Percentiles rank a stretch among this genome's conserved stretches.
phyloP scores from a whole-genome alignment of 2,329 filamentous ascomycete species.

The Emmonsia crescens region DNA sequence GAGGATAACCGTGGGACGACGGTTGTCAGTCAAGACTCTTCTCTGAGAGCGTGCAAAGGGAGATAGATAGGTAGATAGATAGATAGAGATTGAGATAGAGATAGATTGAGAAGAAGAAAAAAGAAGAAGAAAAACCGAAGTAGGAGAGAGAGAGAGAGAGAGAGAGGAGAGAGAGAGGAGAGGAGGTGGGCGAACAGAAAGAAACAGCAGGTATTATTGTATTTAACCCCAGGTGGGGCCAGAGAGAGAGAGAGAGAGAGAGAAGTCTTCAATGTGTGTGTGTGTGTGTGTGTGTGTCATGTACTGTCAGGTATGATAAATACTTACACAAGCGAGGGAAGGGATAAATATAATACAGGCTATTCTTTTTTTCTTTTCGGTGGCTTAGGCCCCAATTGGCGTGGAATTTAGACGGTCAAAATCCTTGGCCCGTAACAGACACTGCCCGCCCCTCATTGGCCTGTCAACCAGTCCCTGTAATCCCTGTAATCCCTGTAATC shows the following conservation, averaged over 20 bases:
- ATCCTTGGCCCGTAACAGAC: neutral
- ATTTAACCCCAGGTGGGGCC: neutral
- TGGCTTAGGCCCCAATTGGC: neutral
- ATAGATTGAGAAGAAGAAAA: neutral
- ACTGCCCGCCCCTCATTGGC: neutral
- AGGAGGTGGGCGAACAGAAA: conserved; percentile 2
- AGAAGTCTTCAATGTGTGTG: no score
- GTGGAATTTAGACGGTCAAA: neutral
- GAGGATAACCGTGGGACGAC: neutral
- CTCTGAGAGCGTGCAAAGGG: neutral
- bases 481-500: neutral
- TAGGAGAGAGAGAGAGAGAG: no score
- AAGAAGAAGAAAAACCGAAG: conserved; percentile 5
- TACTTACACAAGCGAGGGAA: neutral
- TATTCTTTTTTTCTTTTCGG: neutral
- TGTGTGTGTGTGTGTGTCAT: neutral
- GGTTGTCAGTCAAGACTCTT: conserved; percentile 3
- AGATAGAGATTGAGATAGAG: conserved; percentile 4
- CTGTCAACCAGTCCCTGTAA: neutral
- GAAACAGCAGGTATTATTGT: neutral
- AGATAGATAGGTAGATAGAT: conserved; percentile 6
- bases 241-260: no score
- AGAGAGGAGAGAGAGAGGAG: no score
- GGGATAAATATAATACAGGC: no score
- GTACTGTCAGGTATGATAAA: neutral